Conservation (phyloP, 2,329 filamentous ascomycete genomes). For the Juglanconis juglandina region DNA sequence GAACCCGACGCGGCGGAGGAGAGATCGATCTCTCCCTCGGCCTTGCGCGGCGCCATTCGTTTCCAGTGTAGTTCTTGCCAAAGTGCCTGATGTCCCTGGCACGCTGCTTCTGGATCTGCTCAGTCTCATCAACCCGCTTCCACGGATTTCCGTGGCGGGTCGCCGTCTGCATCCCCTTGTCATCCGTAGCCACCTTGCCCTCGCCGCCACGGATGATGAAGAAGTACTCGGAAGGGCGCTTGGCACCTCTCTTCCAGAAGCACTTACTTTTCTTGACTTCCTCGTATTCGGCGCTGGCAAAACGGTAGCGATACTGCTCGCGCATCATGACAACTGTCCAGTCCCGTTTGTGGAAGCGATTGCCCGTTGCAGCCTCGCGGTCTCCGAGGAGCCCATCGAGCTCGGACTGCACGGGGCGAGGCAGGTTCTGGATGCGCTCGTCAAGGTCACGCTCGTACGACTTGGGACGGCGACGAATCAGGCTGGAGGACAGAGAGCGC, state of each 20-base stretch:
- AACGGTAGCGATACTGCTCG: slow-evolving; percentile 24
- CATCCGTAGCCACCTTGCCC: slow-evolving; percentile 14
- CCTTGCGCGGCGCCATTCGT: background rate
- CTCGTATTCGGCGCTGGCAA: slow-evolving; percentile 18
- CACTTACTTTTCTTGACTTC: slow-evolving; percentile 23
- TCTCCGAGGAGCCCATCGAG: slow-evolving; percentile 23
- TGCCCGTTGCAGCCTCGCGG: slow-evolving; percentile 21
- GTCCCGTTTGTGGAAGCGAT: slow-evolving; percentile 21
- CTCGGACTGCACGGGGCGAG: slow-evolving; percentile 17
- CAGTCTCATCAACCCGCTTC: slow-evolving; percentile 20
- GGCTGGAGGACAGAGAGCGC: slow-evolving; percentile 20
- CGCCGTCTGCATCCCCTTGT: slow-evolving; percentile 15
- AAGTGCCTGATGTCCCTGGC: background rate
- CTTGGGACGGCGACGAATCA: slow-evolving; percentile 20
- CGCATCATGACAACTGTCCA: slow-evolving; percentile 26
- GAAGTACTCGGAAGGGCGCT: slow-evolving; percentile 17
- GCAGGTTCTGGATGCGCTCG: slow-evolving; percentile 21
- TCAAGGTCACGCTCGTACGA: slow-evolving; percentile 28
- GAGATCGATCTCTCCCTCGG: slow-evolving; percentile 4
- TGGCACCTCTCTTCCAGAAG: slow-evolving; percentile 23
- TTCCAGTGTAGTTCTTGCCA: background rate
- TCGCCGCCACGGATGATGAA: slow-evolving; percentile 23
- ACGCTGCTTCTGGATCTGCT: slow-evolving; percentile 12
- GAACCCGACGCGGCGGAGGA: background rate
- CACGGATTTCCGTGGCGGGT: slow-evolving; percentile 23